Evolutionary conservation across 208 protist species (phyloP).

Genomic region (Leishmania mexicana): DNA sequence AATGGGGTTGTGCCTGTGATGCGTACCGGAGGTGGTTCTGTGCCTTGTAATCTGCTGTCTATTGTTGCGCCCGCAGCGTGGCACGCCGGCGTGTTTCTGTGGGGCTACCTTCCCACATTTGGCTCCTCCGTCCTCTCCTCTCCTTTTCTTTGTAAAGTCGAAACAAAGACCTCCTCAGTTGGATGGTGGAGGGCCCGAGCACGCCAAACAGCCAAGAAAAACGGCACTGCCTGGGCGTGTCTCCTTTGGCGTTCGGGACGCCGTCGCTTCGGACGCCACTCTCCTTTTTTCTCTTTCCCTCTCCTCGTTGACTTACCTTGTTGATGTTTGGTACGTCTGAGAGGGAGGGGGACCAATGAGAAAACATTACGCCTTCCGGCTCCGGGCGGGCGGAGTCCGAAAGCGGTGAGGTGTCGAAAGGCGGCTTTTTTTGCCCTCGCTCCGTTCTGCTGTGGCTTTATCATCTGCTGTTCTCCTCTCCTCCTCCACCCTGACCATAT

Average conservation of each 20-base stretch:
- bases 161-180: neutral
- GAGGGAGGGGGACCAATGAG: neutral
- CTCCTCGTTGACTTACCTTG: neutral
- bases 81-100: neutral
- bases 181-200: neutral
- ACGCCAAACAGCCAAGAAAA: neutral
- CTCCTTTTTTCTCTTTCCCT: neutral
- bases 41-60: neutral
- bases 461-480: neutral
- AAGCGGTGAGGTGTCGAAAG: neutral
- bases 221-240: neutral
- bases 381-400: neutral
- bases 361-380: neutral
- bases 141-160: neutral
- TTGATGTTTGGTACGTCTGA: neutral
- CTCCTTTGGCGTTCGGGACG: neutral
- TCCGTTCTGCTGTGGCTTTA: neutral
- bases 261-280: neutral
- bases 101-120: neutral
- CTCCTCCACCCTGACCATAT: neutral
- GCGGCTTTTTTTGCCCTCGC: neutral
- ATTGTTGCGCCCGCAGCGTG: neutral
- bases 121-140: neutral
- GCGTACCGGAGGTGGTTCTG: too few species aligned
- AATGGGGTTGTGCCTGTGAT: neutral